phyloP scores from a whole-genome alignment of 306 rosid genomes.

The Quercus wislizeni region DNA sequence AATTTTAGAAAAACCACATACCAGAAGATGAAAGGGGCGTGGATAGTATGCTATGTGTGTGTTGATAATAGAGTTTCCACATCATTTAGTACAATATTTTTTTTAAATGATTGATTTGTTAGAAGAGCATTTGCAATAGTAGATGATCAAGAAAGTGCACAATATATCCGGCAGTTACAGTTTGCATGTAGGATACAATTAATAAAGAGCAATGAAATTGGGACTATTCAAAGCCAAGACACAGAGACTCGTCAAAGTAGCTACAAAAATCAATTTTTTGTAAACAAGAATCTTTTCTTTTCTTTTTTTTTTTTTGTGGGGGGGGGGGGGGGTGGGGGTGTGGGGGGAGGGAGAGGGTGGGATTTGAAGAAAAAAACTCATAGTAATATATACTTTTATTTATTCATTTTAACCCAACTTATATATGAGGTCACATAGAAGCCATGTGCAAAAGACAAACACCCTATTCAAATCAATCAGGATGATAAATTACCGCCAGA shows the following conservation, averaged over 20 bases:
- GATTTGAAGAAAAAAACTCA: not conserved
- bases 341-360: no score
- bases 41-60: not conserved
- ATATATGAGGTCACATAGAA: conserved; percentile 15
- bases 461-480: conserved; percentile 20
- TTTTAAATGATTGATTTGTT: not conserved
- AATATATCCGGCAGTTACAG: not conserved
- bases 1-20: not conserved
- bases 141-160: not conserved
- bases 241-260: not conserved
- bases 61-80: not conserved
- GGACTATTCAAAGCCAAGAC: not conserved
- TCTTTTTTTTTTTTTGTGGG: no score
- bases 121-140: not conserved
- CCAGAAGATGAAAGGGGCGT: not conserved
- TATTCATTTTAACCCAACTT: not conserved
- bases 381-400: not conserved
- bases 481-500: conserved; percentile 14
- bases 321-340: no score
- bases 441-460: conserved; percentile 28
- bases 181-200: not conserved
- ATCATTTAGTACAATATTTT: not conserved
- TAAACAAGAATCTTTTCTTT: no score
- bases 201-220: not conserved
- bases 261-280: not conserved